Base-by-base conservation (phyloP, 1,139 yeast genomes). In the Suhomyces taliae region DNA sequence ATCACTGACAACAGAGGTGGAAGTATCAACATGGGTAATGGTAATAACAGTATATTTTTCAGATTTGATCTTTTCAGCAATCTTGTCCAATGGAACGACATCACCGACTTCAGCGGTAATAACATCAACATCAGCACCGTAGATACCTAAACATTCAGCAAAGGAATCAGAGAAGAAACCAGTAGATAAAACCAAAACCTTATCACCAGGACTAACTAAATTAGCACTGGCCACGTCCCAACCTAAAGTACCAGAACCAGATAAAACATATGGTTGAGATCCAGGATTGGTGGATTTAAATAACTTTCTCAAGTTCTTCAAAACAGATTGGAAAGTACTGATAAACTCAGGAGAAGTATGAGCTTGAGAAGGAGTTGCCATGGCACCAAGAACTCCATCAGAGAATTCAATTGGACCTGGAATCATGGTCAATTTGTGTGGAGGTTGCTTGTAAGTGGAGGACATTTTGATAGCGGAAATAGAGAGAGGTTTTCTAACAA, bases 321-420 rank as follows among this genome's bases (percentile, higher is more conserved):
- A 76, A 12, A 81, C 86, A 34, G 79, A 67, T 62, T 85, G 89
- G 72, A 90, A 90, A 40, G 88, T 83, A 42, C 77, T 71, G 53
- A 87, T 77, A 61, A 91, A 91, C 57, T 88, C 90, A 7, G 95
- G 93, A n/a, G 95, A 82, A 40, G 96, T 89, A 69, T 90, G 98
- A 12, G 96, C 87, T 60, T 88, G 83, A 5, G 96, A 85, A 32
- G 93, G 95, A 39, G 89, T 85, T 38, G 90, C 74, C 87, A 88
- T 86, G 46, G 97, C 96, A 41, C 74, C 73, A 57, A 88, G 80
- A 43, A 91, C 98, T 51, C 76, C 81, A 57, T 87, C 90, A 44
- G 91, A 85, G 67, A 91, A 85, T 67, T 88, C 95, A 64, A 91
- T 87, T 51, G 98, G 97, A 41, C 98, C 98, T 36, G 97, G 98